Base-by-base conservation (phyloP, 441 rosid species). In the Croton setiger region DNA sequence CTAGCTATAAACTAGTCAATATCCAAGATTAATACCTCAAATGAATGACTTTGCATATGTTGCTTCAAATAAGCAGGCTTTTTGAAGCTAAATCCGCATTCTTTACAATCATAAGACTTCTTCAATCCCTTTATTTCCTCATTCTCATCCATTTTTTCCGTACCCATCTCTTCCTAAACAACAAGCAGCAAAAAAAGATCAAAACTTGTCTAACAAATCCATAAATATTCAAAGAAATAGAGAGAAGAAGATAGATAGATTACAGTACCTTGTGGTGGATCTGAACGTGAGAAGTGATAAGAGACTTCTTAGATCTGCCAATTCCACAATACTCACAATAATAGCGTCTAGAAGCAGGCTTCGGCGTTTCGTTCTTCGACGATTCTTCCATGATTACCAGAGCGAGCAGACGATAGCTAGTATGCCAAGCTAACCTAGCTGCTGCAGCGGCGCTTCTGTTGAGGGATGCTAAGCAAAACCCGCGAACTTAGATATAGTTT, bases 61-160 rank as follows among this genome's bases (percentile, higher is more conserved):
- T 91, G 96, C 71, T 78, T 85, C 79, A 94, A 77, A 70, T 91
- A 78, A 35, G 98, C 95, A 14, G 89, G 92, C 74, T 94, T 94
- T 71, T 75, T 91, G 51, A 91, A 94, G 39, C 76, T 75, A 23
- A 83, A 86, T 56, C 93, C 96, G 47, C 98, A 90, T 56, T 87
- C 82, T 15, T 79, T 59, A 21, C 96, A 94, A 18, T 76, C 73
- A 72, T 83, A 83, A 17, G 70, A 52, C n/a, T n/a, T n/a, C 17
- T 67, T 70, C 2, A 49, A 67, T 56, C 54, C 78, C 4, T 47
- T 76, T 10, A 2, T 70, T 59, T 20, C 79, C 64, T 54, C 76
- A 57, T 62, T 77, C 13, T 39, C 86, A 11, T 54, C 73, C 10
- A 11, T 64, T 37, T 1, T 57, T 58, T 77, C 79, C 70, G 80